phyloP scores from a whole-genome alignment of 2,329 filamentous ascomycete genomes.

The Fusarium burgessii region DNA sequence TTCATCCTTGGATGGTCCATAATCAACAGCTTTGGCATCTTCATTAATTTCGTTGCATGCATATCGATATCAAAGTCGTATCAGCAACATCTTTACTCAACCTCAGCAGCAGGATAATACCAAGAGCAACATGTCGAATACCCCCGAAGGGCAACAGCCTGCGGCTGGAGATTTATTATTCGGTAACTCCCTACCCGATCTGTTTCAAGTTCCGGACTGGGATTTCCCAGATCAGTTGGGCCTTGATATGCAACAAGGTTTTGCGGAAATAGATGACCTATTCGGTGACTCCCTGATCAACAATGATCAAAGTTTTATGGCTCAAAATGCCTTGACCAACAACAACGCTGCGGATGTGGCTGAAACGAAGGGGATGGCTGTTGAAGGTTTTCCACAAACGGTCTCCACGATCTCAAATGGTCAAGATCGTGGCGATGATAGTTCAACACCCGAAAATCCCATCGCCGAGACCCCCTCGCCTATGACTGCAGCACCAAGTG shows the following conservation, averaged over 20 bases:
- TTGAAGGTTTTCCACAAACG: neutral
- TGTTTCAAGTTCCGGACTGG: no score
- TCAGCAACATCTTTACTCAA: neutral
- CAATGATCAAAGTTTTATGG: neutral
- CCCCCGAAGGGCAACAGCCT: neutral
- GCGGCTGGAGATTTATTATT: no score
- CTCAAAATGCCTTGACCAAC: neutral
- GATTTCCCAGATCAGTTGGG: no score
- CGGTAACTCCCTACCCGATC: no score
- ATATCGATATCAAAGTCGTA: neutral
- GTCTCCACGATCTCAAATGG: neutral
- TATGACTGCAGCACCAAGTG: neutral
- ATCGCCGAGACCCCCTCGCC: neutral
- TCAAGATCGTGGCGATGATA: neutral
- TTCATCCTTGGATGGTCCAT: neutral
- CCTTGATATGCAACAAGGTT: no score
- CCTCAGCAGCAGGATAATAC: neutral
- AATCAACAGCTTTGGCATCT: neutral
- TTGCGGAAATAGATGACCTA: neutral
- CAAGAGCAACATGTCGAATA: neutral
- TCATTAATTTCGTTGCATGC: neutral
- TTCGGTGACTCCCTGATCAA: neutral
- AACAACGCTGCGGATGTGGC: no score
- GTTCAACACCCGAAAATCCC: neutral
- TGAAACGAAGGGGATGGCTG: neutral